Percentiles rank a stretch among this genome's conserved stretches.
These are phyloP conservation scores for Raddia distichophylla DNA, from an alignment of 176 grass and related monocot species.

Conservation along the genomic window DNA sequence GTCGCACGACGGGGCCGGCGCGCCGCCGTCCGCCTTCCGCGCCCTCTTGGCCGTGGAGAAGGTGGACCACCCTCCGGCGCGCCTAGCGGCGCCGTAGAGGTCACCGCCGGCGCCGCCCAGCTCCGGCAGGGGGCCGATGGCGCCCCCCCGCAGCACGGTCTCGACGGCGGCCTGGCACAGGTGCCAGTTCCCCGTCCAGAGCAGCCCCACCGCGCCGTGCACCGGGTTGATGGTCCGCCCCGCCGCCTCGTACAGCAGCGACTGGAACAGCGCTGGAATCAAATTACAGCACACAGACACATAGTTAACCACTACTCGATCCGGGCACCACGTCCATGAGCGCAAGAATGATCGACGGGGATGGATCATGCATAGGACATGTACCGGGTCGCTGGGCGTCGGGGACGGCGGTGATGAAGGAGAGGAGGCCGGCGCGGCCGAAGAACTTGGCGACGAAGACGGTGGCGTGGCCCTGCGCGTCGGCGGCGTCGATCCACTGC, in stretches of 20 bases:
- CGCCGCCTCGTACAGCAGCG: conserved; percentile 78
- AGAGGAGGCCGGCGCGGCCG: conserved; percentile 77
- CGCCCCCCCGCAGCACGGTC: conserved; percentile 75
- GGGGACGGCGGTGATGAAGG: conserved; percentile 81
- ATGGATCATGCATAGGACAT: not conserved
- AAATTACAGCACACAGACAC: too few species aligned
- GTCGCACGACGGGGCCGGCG: conserved; percentile 30
- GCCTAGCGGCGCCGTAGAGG: conserved; percentile 41
- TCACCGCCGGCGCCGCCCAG: conserved; percentile 17
- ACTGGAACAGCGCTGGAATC: conserved; percentile 67
- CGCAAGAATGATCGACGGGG: not conserved
- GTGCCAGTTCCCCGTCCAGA: conserved; percentile 72
- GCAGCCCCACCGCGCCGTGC: conserved; percentile 68
- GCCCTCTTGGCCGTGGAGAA: conserved; percentile 56
- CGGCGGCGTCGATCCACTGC: conserved; percentile 77
- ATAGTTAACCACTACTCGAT: too few species aligned
- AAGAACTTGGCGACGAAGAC: conserved; percentile 96
- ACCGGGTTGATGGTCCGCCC: conserved; percentile 88
- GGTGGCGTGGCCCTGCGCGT: conserved; percentile 87
- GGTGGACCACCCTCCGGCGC: conserved; percentile 46
- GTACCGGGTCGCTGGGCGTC: conserved; percentile 61
- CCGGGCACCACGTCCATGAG: too few species aligned
- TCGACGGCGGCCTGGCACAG: conserved; percentile 85
- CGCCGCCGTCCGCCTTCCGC: conserved; percentile 19
- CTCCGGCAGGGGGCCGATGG: conserved; percentile 55